Evolutionary conservation across 208 protist species (phyloP), one percentile per base, ranked within the genome.

Genomic region (Acanthamoeba rhysodes): DNA sequence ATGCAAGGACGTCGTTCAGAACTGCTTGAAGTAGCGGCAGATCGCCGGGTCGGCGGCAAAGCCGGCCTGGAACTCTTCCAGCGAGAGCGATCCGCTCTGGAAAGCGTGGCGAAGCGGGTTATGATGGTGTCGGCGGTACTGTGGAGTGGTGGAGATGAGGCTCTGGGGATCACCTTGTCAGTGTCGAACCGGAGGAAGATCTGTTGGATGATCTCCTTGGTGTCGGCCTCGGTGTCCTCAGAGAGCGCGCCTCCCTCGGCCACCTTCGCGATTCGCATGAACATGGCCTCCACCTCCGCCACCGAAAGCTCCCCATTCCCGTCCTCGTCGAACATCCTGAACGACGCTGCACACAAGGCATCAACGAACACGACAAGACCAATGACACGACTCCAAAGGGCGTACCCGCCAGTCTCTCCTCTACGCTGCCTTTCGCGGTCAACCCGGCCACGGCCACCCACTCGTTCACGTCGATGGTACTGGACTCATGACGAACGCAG

Each of bases 11-110:
- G 4, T 41, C 37, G 4, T 41, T n/a, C 24, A 66, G 59, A 66
- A 66, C 59, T 66, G 59, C 59, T 66, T 66, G 59, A 66, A 66
- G 59, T 66, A 66, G 27, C 59, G 59, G 59, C 59, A 66, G 59
- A 66, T 66, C 27, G 59, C 59, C 24, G 59, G 59, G 12, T 66
- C 59, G 59, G 59, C 59, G 59, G 59, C 59, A 66, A 66, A 66
- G 59, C 59, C 59, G 24, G 59, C 59, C 59, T 66, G 18, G 59
- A 66, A 66, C 59, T 66, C 59, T 29, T 24, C 59, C 27, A 29
- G 59, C 59, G 59, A 66, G 24, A 66, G 59, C 59, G 59, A 66
- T 7, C 59, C 59, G 9, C 59, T 66, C 59, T 66, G 59, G 24
- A 12, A 29, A 29, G 22, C 0, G 59, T 18, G 20, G 8, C 20